A percentile compares a stretch with the other conserved stretches of the same genome.
These are phyloP conservation scores for Stagonosporopsis vannaccii DNA, from an alignment of 2,329 filamentous ascomycete species.

Conservation along the genomic window DNA sequence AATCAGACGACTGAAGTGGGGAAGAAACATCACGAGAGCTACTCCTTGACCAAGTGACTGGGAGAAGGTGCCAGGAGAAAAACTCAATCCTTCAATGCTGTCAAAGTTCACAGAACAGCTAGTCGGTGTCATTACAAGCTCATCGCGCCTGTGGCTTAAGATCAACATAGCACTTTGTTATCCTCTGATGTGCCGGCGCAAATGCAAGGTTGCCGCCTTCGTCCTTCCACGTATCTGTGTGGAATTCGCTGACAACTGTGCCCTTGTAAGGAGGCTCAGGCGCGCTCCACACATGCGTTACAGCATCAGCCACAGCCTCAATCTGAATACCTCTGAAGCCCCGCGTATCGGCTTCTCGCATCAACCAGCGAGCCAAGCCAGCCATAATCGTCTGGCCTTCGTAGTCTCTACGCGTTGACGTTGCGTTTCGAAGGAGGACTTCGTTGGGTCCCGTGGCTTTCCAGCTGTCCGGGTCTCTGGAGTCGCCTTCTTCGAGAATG, in stretches of 20 bases:
- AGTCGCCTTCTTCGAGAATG: conserved; percentile 28
- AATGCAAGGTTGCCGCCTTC: conserved; percentile 36
- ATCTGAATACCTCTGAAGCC: conserved; percentile 49
- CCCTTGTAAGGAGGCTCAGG: conserved; percentile 36
- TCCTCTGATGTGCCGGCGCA: conserved; percentile 31
- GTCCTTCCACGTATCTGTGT: conserved; percentile 30
- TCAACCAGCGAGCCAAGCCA: conserved; percentile 46
- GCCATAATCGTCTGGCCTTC: conserved; percentile 46
- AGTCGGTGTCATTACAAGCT: background rate
- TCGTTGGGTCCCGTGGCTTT: conserved; percentile 35
- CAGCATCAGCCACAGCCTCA: conserved; percentile 42
- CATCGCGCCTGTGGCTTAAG: conserved; percentile 24
- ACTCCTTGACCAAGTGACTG: background rate
- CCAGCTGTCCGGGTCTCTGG: conserved; percentile 37
- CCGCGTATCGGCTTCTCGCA: conserved; percentile 43
- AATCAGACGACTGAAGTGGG: no score
- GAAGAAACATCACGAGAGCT: background rate
- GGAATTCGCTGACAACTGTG: conserved; percentile 31
- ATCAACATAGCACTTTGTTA: conserved; percentile 38
- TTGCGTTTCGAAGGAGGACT: conserved; percentile 49
- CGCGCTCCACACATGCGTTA: conserved; percentile 40
- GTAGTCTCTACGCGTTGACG: conserved; percentile 47
- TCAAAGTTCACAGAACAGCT: no score
- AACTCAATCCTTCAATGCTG: background rate
- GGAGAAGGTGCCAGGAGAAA: background rate